Base-by-base conservation (phyloP, 2,329 filamentous ascomycete species). In the Metarhizium anisopliae region DNA sequence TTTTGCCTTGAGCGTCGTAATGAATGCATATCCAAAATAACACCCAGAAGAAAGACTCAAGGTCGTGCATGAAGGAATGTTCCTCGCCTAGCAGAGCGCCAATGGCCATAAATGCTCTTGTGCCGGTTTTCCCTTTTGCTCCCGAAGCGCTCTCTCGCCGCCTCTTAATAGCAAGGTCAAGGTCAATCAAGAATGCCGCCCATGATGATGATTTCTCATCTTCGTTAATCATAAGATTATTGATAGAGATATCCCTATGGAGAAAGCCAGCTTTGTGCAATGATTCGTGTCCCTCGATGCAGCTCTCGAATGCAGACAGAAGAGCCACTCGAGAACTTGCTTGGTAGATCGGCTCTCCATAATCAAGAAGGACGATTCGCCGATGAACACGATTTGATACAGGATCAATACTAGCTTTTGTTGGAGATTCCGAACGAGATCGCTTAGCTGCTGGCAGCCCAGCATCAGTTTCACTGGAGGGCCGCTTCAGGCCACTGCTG, bases 31-130 rank as follows among this genome's bases (percentile, higher is more conserved):
- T 72, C 74, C 68, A 78, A 58, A 78, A 74, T 0, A 77, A 60
- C 2, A 77, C 71, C 74, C 65, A 78, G 62, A 76, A 78, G 58
- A 78, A 77, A 3, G 72, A 79, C 60, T 78, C 72, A 11, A 77
- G 67, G 58, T 78, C 70, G 60, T 79, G 70, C 66, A 77, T 76
- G 38, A 76, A 76, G 1, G 67, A 74, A 61, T 78, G 70, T 42
- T 70, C 56, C 60, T 77, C 69, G 36, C 68, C 70, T 8, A 69
- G 56, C 43, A 79, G 69, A 2, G 65, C 66, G 0, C 74, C 70
- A 55, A 78, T 76, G 5, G 72, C 73, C 69, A 78, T 77, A 55
- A 77, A 78, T 1, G 69, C 72, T 59, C 67, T 67, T 18, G 72
- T 78, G 10, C 74, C 71, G 1, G 71, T 76, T 62, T 72, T 77